Base-by-base conservation (phyloP, 441 rosid species). In the Flueggea neowawraea region DNA sequence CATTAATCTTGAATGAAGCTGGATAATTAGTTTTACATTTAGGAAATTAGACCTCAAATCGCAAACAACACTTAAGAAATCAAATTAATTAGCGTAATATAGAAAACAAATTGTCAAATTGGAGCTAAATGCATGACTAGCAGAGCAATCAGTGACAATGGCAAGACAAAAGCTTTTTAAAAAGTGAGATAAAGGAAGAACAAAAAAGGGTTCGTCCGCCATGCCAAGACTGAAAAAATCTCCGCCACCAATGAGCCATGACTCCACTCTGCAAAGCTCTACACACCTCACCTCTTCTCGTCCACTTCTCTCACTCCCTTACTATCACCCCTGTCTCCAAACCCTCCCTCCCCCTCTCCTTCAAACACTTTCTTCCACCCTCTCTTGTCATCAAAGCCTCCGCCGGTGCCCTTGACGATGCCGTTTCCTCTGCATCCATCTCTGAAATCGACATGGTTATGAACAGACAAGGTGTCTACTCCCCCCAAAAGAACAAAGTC, bases 371-470 rank as follows among this genome's bases (percentile, higher is more conserved):
- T 15, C 5, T 31, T 50, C 50, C 13, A 13, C 16, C 8, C 64
- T 53, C 57, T 22, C 15, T 16, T 9, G 44, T 44, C 16, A 55
- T 64, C 70, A 68, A 67, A 39, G 61, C 77, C 48, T 51, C 72
- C 57, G 73, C 74, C 3, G 61, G 16, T 6, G 28, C 28, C 2
- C 28, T 22, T 22, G 28, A 22, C 28, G 28, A 22, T 10, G 70
- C 8, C 43, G 48, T 63, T n/a, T 28, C 58, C 33, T 43, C 63
- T 76, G 6, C 82, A 49, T 10, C 78, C 10, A 13, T 69, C 9
- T 62, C 71, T 11, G 95, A 90, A 57, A 84, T 94, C 71, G 96
- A 94, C 71, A 83, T 94, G 95, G 93, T 90, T 0, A 83, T 60
- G 68, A 87, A 83, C 85, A 85, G 70, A 67, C 82, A 84, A 52